phyloP scores from a whole-genome alignment of 2,329 filamentous ascomycete species.

The Phaeosphaeria sp. region DNA sequence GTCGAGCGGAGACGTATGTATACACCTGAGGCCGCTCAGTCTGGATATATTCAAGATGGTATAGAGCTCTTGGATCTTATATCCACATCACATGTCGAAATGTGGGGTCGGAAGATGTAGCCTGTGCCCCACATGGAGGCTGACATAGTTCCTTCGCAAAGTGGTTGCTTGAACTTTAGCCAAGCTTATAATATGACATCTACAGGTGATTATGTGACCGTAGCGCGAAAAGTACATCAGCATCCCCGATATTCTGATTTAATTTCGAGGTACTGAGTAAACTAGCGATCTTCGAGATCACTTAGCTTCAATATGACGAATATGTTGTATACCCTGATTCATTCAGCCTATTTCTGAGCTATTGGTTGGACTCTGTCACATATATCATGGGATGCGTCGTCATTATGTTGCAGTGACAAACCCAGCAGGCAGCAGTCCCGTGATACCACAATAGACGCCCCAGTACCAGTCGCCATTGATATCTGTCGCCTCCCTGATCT shows the following conservation, averaged over 20 bases:
- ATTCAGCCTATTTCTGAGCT: no score
- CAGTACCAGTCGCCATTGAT: conserved; percentile 92
- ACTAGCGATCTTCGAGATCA: no score
- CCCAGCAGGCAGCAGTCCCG: conserved; percentile 80
- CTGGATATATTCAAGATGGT: not conserved
- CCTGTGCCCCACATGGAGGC: not conserved
- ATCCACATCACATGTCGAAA: not conserved
- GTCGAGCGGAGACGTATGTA: not conserved
- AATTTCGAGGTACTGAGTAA: no score
- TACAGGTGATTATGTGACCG: no score
- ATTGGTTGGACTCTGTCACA: no score
- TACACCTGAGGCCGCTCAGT: not conserved
- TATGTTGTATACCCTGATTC: no score
- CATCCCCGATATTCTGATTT: no score
- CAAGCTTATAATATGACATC: not conserved
- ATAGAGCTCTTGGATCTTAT: not conserved
- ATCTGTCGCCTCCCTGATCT: conserved; percentile 82
- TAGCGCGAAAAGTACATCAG: no score
- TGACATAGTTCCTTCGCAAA: not conserved
- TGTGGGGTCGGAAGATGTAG: not conserved
- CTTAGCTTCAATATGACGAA: no score
- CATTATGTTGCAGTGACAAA: conserved; percentile 60
- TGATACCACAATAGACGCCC: conserved; percentile 81
- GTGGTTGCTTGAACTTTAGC: not conserved
- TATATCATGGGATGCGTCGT: not conserved